A percentile compares a stretch with the other conserved stretches of the same genome.
phyloP scores from a whole-genome alignment of 2,329 filamentous ascomycete genomes.

The Fusarium proliferatum region DNA sequence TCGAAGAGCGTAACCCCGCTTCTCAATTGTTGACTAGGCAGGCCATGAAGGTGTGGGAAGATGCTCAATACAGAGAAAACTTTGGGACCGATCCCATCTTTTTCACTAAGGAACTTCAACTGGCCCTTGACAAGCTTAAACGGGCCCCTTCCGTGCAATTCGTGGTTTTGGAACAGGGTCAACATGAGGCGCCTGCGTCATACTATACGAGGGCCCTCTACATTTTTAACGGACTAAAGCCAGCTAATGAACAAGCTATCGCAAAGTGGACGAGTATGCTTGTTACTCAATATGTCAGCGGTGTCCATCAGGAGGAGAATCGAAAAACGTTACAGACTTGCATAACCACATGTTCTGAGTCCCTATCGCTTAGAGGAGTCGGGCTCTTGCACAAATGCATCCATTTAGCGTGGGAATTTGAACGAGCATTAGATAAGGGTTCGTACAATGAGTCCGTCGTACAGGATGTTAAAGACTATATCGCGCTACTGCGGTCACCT shows the following conservation, averaged over 20 bases:
- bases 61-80: constrained; percentile 52
- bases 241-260: constrained; percentile 6
- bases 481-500: constrained; percentile 60
- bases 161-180: constrained; percentile 63
- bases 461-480: constrained; percentile 59
- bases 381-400: constrained; percentile 64
- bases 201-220: constrained; percentile 59
- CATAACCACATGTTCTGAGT: constrained; percentile 22
- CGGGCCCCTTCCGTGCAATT: constrained; percentile 65
- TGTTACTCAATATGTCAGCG: constrained; percentile 61
- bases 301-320: constrained; percentile 61
- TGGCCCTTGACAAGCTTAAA: constrained; percentile 60
- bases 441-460: constrained; percentile 55
- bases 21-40: constrained; percentile 47
- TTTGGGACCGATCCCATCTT: constrained; percentile 60
- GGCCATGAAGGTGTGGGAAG: constrained; percentile 59
- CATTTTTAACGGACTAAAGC: constrained; percentile 38
- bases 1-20: constrained; percentile 31
- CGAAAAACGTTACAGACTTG: constrained; percentile 53
- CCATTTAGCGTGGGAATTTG: constrained; percentile 67
- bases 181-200: constrained; percentile 61
- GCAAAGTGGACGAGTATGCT: constrained; percentile 37
- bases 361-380: constrained; percentile 54
- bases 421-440: constrained; percentile 61
- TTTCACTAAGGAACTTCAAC: constrained; percentile 65